These are phyloP conservation scores for Alternaria solani DNA, from an alignment of 2,329 filamentous ascomycete species.

Conservation along the genomic window DNA sequence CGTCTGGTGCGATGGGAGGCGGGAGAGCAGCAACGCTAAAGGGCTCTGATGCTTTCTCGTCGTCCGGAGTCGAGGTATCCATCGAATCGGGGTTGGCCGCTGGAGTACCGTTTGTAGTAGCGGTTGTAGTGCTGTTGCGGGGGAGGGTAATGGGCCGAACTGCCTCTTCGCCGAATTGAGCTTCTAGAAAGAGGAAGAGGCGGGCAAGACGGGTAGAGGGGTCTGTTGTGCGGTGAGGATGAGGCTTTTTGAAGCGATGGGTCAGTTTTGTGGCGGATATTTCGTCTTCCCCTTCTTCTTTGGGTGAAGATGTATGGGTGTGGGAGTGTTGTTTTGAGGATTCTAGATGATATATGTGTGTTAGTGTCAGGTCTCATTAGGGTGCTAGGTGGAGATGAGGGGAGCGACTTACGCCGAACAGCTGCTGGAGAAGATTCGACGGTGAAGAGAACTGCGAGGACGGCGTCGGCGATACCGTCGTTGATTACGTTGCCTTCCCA, in stretches of 20 bases:
- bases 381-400: slow-evolving; percentile 13
- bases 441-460: slow-evolving; percentile 89
- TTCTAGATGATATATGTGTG: slow-evolving; percentile 30
- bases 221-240: slow-evolving; percentile 76
- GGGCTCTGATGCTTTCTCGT: slow-evolving; percentile 3
- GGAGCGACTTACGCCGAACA: slow-evolving; percentile 75
- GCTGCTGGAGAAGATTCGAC: slow-evolving; percentile 95
- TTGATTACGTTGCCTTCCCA: slow-evolving; percentile 99
- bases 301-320: slow-evolving; percentile 20
- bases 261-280: slow-evolving; percentile 19
- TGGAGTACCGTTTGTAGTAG: slow-evolving; percentile 11
- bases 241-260: slow-evolving; percentile 55
- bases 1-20: background rate
- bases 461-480: slow-evolving; percentile 95
- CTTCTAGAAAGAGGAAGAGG: slow-evolving; percentile 94
- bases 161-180: slow-evolving; percentile 88
- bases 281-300: slow-evolving; percentile 15
- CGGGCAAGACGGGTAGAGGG: slow-evolving; percentile 81
- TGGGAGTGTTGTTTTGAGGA: slow-evolving; percentile 48
- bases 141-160: slow-evolving; percentile 77
- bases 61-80: slow-evolving; percentile 1
- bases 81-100: slow-evolving; percentile 1
- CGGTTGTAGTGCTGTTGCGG: slow-evolving; percentile 58
- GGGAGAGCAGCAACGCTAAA: slow-evolving; percentile 19
- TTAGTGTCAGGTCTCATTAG: slow-evolving; percentile 14